Percentiles rank a stretch among this genome's conserved stretches.
These are phyloP conservation scores for Xylaria sp. DNA, from an alignment of 2,329 filamentous ascomycete genomes.

Conservation along the genomic window DNA sequence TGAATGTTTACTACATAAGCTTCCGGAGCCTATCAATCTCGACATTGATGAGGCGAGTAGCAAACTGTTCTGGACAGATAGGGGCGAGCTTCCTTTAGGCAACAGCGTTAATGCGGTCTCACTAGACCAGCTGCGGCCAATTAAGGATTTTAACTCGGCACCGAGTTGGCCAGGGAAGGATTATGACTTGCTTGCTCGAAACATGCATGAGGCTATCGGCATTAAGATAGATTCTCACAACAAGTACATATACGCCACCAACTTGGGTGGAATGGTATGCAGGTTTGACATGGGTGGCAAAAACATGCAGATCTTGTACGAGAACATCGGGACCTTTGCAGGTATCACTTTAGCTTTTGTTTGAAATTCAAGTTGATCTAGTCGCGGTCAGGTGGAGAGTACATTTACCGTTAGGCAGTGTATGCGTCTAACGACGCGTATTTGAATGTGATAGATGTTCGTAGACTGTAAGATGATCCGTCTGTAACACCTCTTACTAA, in stretches of 20 bases:
- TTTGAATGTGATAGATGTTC: too few species aligned
- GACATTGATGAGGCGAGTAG: constrained; percentile 54
- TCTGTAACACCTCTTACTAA: too few species aligned
- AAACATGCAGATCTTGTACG: constrained; percentile 37
- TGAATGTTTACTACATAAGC: constrained; percentile 47
- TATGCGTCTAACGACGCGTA: too few species aligned
- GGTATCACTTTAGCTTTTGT: constrained; percentile 25
- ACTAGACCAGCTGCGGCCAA: constrained; percentile 2
- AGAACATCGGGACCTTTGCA: constrained; percentile 34
- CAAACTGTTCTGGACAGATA: constrained; percentile 65
- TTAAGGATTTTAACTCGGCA: not conserved
- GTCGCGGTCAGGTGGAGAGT: too few species aligned
- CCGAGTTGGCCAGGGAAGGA: constrained; percentile 15
- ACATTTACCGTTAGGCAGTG: too few species aligned
- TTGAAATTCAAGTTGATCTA: too few species aligned
- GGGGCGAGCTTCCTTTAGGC: constrained; percentile 57
- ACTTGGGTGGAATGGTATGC: constrained; percentile 49
- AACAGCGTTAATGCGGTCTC: constrained; percentile 56
- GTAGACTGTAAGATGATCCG: too few species aligned
- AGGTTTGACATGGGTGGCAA: constrained; percentile 42
- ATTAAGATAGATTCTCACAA: constrained; percentile 47
- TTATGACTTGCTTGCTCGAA: constrained; percentile 40
- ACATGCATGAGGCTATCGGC: constrained; percentile 55
- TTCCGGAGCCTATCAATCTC: constrained; percentile 64
- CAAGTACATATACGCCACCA: constrained; percentile 46